Conservation (phyloP, 805 yeast species). For the Ogataea pilisensis region DNA sequence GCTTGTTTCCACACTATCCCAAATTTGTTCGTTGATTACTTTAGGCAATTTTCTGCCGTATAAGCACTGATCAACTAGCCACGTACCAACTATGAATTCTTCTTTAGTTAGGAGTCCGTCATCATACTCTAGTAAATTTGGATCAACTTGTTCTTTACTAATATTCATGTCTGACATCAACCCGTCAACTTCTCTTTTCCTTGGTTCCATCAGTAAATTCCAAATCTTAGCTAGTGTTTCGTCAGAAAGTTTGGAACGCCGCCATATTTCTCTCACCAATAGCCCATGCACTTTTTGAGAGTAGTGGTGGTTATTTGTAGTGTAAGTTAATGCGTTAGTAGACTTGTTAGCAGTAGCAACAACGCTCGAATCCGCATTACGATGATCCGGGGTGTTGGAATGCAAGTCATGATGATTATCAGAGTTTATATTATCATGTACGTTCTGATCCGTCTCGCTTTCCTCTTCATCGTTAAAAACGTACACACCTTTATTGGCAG, state of each 20-base stretch:
- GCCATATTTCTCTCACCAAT: constrained; percentile 79
- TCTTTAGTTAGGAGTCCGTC: constrained; percentile 77
- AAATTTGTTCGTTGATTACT: constrained; percentile 59
- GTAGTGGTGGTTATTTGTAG: background rate
- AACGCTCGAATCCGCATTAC: too few relatives aligned
- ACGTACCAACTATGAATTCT: constrained; percentile 93
- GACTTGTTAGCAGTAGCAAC: too few relatives aligned
- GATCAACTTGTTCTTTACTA: background rate
- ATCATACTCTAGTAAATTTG: constrained; percentile 51
- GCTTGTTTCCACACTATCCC: constrained; percentile 66
- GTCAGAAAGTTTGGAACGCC: constrained; percentile 64
- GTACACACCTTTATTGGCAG: constrained; percentile 72
- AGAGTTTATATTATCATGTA: too few relatives aligned
- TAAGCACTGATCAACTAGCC: constrained; percentile 94
- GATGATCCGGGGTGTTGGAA: too few relatives aligned
- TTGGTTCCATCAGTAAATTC: constrained; percentile 58
- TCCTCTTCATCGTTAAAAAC: constrained; percentile 23
- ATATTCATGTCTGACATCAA: background rate
- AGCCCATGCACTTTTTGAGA: constrained; percentile 43
- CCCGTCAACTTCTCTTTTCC: constrained; percentile 40
- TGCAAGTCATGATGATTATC: too few relatives aligned
- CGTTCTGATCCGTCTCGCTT: background rate
- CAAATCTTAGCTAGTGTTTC: constrained; percentile 64
- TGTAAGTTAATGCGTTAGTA: constrained; percentile 1
- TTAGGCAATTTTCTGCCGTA: constrained; percentile 90